phyloP scores from a whole-genome alignment of 495 filamentous ascomycete genomes.

The Hypoxylon perforatum region DNA sequence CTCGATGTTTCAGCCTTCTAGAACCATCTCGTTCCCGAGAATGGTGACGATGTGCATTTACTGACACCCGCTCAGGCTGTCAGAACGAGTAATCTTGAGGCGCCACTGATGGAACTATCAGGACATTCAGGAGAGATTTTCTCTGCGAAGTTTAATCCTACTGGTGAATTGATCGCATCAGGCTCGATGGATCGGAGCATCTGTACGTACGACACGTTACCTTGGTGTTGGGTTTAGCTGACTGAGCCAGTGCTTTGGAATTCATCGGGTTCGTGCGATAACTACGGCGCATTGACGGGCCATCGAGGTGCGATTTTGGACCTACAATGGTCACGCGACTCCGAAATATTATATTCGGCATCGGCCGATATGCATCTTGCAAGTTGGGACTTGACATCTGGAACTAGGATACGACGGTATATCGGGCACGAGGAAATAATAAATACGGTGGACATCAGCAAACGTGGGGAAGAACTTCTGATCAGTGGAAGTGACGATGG shows the following conservation, averaged over 20 bases:
- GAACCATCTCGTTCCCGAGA: too few species aligned
- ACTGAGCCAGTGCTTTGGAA: slow-evolving; percentile 81
- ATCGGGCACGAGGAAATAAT: slow-evolving; percentile 94
- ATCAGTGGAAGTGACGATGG: slow-evolving; percentile 93
- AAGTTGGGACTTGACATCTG: slow-evolving; percentile 93
- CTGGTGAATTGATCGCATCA: slow-evolving; percentile 88
- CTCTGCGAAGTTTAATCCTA: slow-evolving; percentile 87
- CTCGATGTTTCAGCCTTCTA: too few species aligned
- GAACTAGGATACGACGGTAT: slow-evolving; percentile 87
- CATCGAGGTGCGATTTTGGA: slow-evolving; percentile 92
- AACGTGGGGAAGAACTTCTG: slow-evolving; percentile 87
- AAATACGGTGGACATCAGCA: slow-evolving; percentile 87
- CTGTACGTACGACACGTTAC: slow-evolving; percentile 62
- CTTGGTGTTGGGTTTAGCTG: background rate
- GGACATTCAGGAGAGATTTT: slow-evolving; percentile 88
- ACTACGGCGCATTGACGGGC: slow-evolving; percentile 86
- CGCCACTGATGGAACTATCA: slow-evolving; percentile 93
- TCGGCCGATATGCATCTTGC: slow-evolving; percentile 92
- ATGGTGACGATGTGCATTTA: background rate
- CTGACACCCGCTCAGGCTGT: slow-evolving; percentile 66
- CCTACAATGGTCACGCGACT: slow-evolving; percentile 96
- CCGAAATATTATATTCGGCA: slow-evolving; percentile 88
- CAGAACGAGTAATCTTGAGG: slow-evolving; percentile 86
- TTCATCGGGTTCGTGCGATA: slow-evolving; percentile 90
- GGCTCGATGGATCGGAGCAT: slow-evolving; percentile 96